Base-by-base conservation (phyloP, 306 rosid species). In the Begonia peltatifolia region DNA sequence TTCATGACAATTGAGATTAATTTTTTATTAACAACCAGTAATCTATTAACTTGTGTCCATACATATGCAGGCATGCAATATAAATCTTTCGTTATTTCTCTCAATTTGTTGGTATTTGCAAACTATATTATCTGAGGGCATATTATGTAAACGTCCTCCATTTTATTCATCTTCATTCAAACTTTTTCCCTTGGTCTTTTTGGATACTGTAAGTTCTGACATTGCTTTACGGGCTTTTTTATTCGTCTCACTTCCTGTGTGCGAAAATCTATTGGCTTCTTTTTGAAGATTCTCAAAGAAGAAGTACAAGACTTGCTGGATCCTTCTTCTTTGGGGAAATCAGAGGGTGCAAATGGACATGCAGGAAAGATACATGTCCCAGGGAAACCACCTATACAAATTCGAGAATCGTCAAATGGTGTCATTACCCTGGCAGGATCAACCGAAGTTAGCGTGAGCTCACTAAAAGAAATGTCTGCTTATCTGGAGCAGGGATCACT, bases 401-500 rank as follows among this genome's bases (percentile, higher is more conserved):
- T 92, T 70, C 96, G 99, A 66, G 99, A 92, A 82, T 76, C 99
- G 47, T 92, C 99, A 55, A 77, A 79, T 77, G 99, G 99, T 30
- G 99, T 87, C 53, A 92, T 92, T 63, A 92, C 99, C 38, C 77
- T 92, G 65, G 96, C 96, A 11, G 99, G 99, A 44, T 92, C 99
- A 56, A 92, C 94, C 8, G 99, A 92, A 87, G 71, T 83, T 52
- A 61, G 99, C 63, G 99, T 92, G 30, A 63, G 72, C 54, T 68
- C 99, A 14, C 67, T 79, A 15, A 83, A 87, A 69, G 93, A 92
- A 77, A 92, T 92, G 99, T 88, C 99, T 54, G 67, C 93, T 73
- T 83, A 96, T 73, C 83, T 92, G 30, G 99, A 92, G 68, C 99
- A 92, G 59, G 99, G 99, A 52, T 92, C 99, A 23, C 56, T 76